Conservation (phyloP, 1,139 yeast species). For the Blastobotrys ciferrii region DNA sequence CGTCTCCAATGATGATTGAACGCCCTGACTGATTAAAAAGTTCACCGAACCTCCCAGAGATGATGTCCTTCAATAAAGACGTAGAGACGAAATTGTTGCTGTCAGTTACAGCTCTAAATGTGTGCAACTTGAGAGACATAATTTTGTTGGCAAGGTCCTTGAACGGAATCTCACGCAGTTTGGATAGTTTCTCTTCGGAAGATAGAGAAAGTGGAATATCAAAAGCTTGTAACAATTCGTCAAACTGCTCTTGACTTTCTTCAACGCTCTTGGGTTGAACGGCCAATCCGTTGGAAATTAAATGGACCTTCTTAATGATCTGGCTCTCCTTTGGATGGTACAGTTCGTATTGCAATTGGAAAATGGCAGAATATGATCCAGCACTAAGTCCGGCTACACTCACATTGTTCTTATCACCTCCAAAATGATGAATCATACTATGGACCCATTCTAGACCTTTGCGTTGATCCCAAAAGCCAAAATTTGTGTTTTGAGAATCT, state of each 20-base stretch:
- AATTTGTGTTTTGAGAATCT: constrained; percentile 35
- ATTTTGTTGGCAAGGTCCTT: constrained; percentile 33
- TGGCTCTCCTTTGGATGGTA: constrained; percentile 39
- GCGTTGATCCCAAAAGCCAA: constrained; percentile 46
- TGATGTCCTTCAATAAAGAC: constrained; percentile 35
- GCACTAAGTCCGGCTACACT: constrained; percentile 43
- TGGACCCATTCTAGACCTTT: constrained; percentile 38
- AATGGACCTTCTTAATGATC: constrained; percentile 39
- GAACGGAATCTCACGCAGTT: constrained; percentile 29
- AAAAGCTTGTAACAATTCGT: constrained; percentile 34
- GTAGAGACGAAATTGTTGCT: constrained; percentile 35
- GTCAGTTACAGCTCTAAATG: constrained; percentile 44
- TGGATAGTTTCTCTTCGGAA: constrained; percentile 27
- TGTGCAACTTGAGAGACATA: constrained; percentile 35
- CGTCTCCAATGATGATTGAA: constrained; percentile 41
- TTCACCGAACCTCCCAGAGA: constrained; percentile 37
- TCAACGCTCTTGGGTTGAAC: constrained; percentile 40
- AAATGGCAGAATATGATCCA: constrained; percentile 39
- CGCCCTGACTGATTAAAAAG: constrained; percentile 29
- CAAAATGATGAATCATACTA: constrained; percentile 34
- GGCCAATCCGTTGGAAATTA: constrained; percentile 39
- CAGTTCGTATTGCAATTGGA: constrained; percentile 41
- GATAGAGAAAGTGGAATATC: constrained; percentile 18
- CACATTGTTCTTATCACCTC: constrained; percentile 42
- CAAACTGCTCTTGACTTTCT: constrained; percentile 40